Base-by-base conservation (phyloP, 2,329 filamentous ascomycete genomes). In the Venturia aucupariae region DNA sequence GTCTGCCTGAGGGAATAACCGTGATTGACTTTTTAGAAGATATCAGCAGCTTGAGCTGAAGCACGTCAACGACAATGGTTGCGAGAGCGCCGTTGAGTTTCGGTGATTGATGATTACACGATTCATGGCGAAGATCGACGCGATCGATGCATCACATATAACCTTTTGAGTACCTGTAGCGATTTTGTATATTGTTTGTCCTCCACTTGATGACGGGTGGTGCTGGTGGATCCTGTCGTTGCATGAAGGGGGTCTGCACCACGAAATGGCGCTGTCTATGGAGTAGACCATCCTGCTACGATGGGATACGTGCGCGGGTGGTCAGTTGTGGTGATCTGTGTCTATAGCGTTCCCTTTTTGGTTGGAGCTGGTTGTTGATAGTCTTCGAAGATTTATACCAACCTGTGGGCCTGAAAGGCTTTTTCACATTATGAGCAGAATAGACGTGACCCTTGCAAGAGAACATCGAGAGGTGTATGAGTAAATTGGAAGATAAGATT, bases 31-130 rank as follows among this genome's bases (percentile, higher is more conserved):
- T 46, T 54, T 17, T 15, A 65, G 60, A 68, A 95, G 91, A 71
- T 96, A 93, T 75, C 94, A 99, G 77, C 91, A 96, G 75, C 81
- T 97, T 69, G 90, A 96, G 72, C 80, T 99, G 70, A 90, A 90
- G 75, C 92, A 96, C 75, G 88, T 97, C 64, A 84, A 90, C 65
- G 89, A 65, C 38, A n/a, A 81, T 71, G 92, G 93, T 65, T 94
- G 91, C 76, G 90, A 89, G 75, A 86, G 86, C 70, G 89, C 91
- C 67, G 85, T 96, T 77, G 94, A 99, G 77, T 97, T 97, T 75
- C 84, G 89, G 77, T 93, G 79, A 88, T 30, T 39, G 35, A 63
- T 39, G 62, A 63, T 41, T 63, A 24, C 42, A 17, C 11, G 51
- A 35, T 35, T n/a, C 30, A n/a, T 22, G 32, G 51, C 27, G 30